A percentile compares a stretch with the other conserved stretches of the same genome.
Conservation (phyloP, 2,329 filamentous ascomycete genomes). For the Scedosporium minutisporum region DNA sequence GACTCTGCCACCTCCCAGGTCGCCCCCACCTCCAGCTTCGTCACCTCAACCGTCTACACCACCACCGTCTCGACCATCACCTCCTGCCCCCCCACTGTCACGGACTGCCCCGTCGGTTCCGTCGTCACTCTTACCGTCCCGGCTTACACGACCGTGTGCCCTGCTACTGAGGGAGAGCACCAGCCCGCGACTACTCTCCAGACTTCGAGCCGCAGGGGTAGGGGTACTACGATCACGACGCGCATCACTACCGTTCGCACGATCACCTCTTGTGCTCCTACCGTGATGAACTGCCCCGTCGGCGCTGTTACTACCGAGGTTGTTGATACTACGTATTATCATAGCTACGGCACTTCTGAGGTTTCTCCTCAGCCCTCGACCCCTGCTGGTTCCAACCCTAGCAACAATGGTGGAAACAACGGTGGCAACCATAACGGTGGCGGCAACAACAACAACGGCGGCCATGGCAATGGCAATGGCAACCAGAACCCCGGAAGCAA, state of each 20-base stretch:
- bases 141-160: constrained; percentile 22
- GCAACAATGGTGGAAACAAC: too few species aligned
- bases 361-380: background rate
- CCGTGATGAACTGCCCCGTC: background rate
- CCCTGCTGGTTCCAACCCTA: background rate
- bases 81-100: constrained; percentile 32
- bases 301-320: background rate
- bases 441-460: too few species aligned
- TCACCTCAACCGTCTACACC: constrained; percentile 19
- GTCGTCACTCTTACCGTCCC: constrained; percentile 20
- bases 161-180: constrained; percentile 10
- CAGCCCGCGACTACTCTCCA: background rate
- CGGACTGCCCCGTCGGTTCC: constrained; percentile 17
- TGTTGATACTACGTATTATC: background rate
- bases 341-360: background rate
- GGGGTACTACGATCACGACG: background rate
- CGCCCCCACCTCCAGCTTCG: background rate
- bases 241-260: background rate
- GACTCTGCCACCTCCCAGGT: background rate
- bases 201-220: background rate
- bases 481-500: too few species aligned
- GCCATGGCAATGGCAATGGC: too few species aligned
- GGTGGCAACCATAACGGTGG: too few species aligned
- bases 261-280: background rate
- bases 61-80: constrained; percentile 37